phyloP scores from a whole-genome alignment of 2,329 filamentous ascomycete species.

The Graphilbum fragrans region DNA sequence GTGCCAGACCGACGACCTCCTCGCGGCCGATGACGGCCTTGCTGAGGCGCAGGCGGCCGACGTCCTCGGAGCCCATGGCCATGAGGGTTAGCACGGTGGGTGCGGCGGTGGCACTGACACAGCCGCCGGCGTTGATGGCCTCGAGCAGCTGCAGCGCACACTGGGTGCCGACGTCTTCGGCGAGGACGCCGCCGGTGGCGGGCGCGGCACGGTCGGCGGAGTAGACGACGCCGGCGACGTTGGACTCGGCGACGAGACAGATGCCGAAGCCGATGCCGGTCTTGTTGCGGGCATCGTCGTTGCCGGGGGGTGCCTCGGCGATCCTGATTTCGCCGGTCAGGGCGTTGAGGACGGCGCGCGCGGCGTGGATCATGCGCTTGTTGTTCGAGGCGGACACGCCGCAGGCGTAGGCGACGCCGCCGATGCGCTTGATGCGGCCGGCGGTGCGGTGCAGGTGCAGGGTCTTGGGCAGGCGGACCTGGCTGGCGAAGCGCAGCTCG shows the following conservation, averaged over 20 bases:
- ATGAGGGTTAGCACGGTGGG: conserved; percentile 74
- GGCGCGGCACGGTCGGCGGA: conserved; percentile 73
- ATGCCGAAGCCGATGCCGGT: conserved; percentile 87
- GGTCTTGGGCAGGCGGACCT: conserved; percentile 87
- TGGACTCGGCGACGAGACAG: conserved; percentile 86
- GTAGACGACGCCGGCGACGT: conserved; percentile 66
- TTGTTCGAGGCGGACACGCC: conserved; percentile 91
- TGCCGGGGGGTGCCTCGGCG: conserved; percentile 40
- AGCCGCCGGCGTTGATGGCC: conserved; percentile 69
- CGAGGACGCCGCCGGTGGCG: conserved; percentile 66
- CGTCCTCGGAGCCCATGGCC: conserved; percentile 96
- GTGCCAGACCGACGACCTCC: conserved; percentile 64
- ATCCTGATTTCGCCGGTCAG: conserved; percentile 85
- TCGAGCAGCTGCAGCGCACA: conserved; percentile 87
- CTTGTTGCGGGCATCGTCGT: conserved; percentile 47
- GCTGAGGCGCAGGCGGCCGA: conserved; percentile 73
- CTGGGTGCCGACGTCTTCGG: conserved; percentile 80
- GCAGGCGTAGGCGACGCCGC: conserved; percentile 87
- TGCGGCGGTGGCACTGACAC: conserved; percentile 59
- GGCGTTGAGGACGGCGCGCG: conserved; percentile 74
- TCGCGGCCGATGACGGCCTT: conserved; percentile 73
- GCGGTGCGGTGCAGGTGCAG: conserved; percentile 74
- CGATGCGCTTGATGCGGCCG: conserved; percentile 75
- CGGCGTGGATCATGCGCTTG: conserved; percentile 84
- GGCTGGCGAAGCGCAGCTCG: conserved; percentile 86